Evolutionary conservation across 1,139 yeast genomes (phyloP), one percentile per base, ranked within the genome.

Genomic region (Hyphopichia khmerensis): DNA sequence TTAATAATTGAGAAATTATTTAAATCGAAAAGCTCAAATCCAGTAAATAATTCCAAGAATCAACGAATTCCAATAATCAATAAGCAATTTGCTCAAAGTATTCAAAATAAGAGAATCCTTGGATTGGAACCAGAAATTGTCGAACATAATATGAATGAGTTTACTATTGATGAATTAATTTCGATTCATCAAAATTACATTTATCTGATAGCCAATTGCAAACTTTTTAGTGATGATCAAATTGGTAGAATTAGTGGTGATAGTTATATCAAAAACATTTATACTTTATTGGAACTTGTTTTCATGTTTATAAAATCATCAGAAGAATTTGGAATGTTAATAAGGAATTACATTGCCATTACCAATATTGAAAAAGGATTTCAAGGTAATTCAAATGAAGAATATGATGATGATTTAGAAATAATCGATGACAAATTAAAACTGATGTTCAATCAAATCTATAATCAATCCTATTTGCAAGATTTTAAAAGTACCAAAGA

Each of bases 111-210:
- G 13, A 23, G 16, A 3, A 30, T 32, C 5, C 3, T 31, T 6
- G 37, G 39, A 6, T 29, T 36, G 18, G 21, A 32, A 17, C n/a
- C 33, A 13, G 15, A 33, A 24, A 10, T 34, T 5, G 13, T 39
- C 17, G 30, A 27, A 24, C 51, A 50, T 37, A 59, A 62, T 41
- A 50, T 64, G 40, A 53, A 58, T 32, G 58, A 55, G 39, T 53
- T 65, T 51, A 65, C 77, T n/a, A 59, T 81, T 34, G 82, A 80
- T 51, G 81, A 78, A 35, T 51, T 81, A 17, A 65, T 69, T 4
- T 39, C 52, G 2, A 46, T 73, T 7, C 86, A 82, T 51, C 48
- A 56, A 7, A 50, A 54, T 1, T 80, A 74, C 51, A 60, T 77
- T 36, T 45, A 47, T 3, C 54, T 56, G 4, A 69, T 77, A 15